Base-by-base conservation (phyloP, 208 protist species). In the Angomonas deanei region DNA sequence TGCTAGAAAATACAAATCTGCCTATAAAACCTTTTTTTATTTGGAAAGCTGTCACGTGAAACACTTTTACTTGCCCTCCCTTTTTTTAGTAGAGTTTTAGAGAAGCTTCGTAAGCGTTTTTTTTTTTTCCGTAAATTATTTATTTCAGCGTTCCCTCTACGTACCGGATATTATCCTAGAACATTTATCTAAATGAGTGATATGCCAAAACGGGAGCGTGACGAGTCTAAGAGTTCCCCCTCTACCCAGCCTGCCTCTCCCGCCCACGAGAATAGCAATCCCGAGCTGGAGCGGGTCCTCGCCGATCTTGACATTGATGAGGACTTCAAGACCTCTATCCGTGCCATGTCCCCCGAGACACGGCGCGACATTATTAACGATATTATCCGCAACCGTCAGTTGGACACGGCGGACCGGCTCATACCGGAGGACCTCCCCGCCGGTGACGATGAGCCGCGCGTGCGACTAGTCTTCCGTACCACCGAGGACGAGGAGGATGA, bases 331-430 rank as follows among this genome's bases (percentile, higher is more conserved):
- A 81, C 68, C 5, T 86, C 76, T 1, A 73, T 93, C 24, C 78
- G 79, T 17, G 64, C 77, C 66, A 88, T 93, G 86, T 76, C 82
- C 0, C 82, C 86, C 17, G 77, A 79, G 54, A 86, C 86, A 11
- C 82, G 69, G 15, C 71, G 64, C 0, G 86, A 93, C 6, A 71
- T 93, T 11, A 52, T 93, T 23, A 88, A 88, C 36, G 86, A 93
- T 66, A 90, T 93, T 54, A 72, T 88, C 23, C 80, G 82, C 5
- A 70, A 59, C 39, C 70, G 78, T 42, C 66, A 78, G 39, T 31
- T 27, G 15, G 60, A 48, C 10, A 28, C 4, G n/a, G 3, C 39
- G 39, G 10, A 52, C 24, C 21, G 8, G 32, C 33, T 26, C 47
- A 42, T 42, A 42, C 36, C 36, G 11, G 36, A 42, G 11, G 8